Evolutionary conservation across 2,329 filamentous ascomycete genomes (phyloP).

Genomic region (Dryadomyces quercivorus): DNA sequence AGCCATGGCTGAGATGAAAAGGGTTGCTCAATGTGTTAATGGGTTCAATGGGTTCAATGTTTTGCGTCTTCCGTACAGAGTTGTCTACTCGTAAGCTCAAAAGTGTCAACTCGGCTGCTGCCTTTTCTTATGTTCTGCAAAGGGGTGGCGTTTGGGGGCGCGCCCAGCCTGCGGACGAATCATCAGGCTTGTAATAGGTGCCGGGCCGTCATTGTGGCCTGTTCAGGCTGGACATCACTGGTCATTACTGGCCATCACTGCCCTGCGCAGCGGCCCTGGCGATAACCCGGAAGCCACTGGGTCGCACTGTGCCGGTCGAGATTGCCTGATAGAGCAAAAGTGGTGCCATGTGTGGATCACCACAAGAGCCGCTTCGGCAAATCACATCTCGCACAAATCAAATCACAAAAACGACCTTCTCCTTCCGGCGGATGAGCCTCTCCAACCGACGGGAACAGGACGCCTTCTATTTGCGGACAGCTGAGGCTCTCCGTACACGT

Average conservation of each 20-base stretch:
- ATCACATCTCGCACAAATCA: background rate
- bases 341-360: background rate
- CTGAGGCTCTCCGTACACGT: no score
- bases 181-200: background rate
- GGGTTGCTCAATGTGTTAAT: no score
- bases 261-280: background rate
- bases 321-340: background rate
- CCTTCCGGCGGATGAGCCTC: no score
- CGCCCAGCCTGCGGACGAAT: background rate
- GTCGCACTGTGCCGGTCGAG: background rate
- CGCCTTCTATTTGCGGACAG: no score
- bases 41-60: background rate
- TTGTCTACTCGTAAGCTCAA: no score
- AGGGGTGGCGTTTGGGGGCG: background rate
- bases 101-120: background rate
- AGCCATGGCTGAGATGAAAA: background rate
- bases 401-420: background rate
- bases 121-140: background rate
- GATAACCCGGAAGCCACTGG: background rate
- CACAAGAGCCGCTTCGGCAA: background rate
- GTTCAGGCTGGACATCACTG: background rate
- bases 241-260: background rate
- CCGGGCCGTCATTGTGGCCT: background rate
- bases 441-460: no score
- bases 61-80: background rate